Conservation (phyloP, 2,329 filamentous ascomycete species). For the Penicillium paneum region DNA sequence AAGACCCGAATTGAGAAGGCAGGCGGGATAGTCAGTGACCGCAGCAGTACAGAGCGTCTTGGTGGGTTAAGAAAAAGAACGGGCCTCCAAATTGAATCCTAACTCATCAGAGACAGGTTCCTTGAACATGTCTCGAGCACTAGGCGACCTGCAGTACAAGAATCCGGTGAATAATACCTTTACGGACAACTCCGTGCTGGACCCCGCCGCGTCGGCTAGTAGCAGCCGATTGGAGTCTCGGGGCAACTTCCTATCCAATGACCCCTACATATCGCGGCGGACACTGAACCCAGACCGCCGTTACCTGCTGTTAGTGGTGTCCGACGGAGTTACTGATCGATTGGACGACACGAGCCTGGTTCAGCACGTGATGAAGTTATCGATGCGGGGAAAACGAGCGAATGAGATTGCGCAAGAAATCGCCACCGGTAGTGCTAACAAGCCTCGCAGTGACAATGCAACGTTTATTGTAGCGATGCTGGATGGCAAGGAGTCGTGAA, state of each 20-base stretch:
- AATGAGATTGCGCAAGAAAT: slow-evolving; percentile 31
- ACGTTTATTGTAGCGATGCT: slow-evolving; percentile 34
- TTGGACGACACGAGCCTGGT: slow-evolving; percentile 30
- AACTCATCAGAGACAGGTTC: slow-evolving; percentile 19
- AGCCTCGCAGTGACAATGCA: slow-evolving; percentile 30
- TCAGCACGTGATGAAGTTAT: slow-evolving; percentile 31
- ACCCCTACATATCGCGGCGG: slow-evolving; percentile 28
- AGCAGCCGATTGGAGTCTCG: slow-evolving; percentile 16
- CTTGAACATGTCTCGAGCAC: slow-evolving; percentile 37
- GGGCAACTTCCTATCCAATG: slow-evolving; percentile 34
- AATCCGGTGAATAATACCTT: slow-evolving; percentile 34
- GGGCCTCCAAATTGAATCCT: neutral
- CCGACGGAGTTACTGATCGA: slow-evolving; percentile 32
- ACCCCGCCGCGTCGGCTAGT: slow-evolving; percentile 22
- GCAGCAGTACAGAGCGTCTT: slow-evolving; percentile 29
- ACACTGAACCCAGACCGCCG: slow-evolving; percentile 23
- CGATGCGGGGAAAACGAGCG: slow-evolving; percentile 29
- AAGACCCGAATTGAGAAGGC: slow-evolving; percentile 32
- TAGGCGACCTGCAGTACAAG: slow-evolving; percentile 40
- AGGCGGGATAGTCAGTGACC: slow-evolving; percentile 27
- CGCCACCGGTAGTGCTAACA: slow-evolving; percentile 17
- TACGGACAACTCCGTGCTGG: slow-evolving; percentile 10
- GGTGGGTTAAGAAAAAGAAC: slow-evolving; percentile 20
- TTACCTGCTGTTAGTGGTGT: slow-evolving; percentile 31
- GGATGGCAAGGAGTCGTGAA: slow-evolving; percentile 28